phyloP scores from a whole-genome alignment of 2,329 filamentous ascomycete species.

The Pseudocercospora eumusae region DNA sequence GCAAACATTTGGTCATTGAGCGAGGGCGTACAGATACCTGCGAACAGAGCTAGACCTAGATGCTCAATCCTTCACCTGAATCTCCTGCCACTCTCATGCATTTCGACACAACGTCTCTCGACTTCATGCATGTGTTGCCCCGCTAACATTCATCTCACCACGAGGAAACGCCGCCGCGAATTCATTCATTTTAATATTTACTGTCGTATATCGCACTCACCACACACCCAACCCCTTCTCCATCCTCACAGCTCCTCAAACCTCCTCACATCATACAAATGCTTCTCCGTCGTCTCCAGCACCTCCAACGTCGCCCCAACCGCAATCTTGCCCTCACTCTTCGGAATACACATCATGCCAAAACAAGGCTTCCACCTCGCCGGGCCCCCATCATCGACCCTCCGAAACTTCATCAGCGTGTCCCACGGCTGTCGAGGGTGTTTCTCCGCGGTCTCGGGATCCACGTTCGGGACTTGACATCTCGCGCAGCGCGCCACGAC shows the following conservation, averaged over 20 bases:
- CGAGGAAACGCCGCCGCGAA: too few relatives aligned
- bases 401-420: conserved; percentile 60
- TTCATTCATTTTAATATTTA: too few relatives aligned
- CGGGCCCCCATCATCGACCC: conserved; percentile 61
- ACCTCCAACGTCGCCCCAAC: conserved; percentile 63
- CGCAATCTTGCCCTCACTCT: conserved; percentile 55
- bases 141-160: too few relatives aligned
- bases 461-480: conserved; percentile 66
- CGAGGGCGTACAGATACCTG: neutral
- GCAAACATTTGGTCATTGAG: neutral
- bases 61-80: neutral
- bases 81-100: neutral
- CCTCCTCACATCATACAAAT: conserved; percentile 51
- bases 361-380: conserved; percentile 66
- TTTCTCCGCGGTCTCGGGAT: conserved; percentile 62
- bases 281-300: conserved; percentile 57
- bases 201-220: too few relatives aligned
- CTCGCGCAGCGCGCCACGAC: conserved; percentile 61
- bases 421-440: conserved; percentile 63
- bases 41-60: neutral
- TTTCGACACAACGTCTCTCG: neutral
- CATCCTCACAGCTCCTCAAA: conserved; percentile 38
- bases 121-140: neutral
- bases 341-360: conserved; percentile 65
- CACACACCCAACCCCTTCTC: too few relatives aligned